Base-by-base conservation (phyloP, 345 rosid species). In the Cardamine occulta region DNA sequence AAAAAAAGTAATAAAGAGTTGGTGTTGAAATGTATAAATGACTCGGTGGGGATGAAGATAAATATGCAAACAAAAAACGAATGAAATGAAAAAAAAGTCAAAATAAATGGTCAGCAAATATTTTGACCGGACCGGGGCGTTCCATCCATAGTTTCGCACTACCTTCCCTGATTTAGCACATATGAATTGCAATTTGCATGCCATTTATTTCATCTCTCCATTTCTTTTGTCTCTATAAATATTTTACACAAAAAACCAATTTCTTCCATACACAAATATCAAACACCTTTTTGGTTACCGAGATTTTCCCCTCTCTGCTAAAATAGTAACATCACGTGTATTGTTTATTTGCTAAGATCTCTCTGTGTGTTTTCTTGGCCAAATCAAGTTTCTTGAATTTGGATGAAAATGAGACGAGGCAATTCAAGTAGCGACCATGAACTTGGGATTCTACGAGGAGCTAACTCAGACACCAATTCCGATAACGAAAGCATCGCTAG, bases 401-500 rank as follows among this genome's bases (percentile, higher is more conserved):
- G 4, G 57, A 69, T 29, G 21, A 66, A 64, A 17, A 78, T 78
- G 81, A 72, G 81, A 73, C 74, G 77, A 66, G 77, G 81, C 15
- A 78, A 44, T 72, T 78, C 77, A 39, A 31, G 69, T 66, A 51
- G 18, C 19, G 81, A 67, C 48, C 81, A 35, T 66, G 81, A 78
- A 52, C 78, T 72, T 44, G 81, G 81, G 48, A 78, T 78, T 17
- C 44, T 78, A 29, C 51, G 79, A 62, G 89, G 85, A 51, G 78
- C 83, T 37, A 64, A 75, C 67, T 83, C 85, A 3, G 94, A 90
- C 17, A 77, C 83, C 57, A 83, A 83, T 53, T 93, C 98, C 0
- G 93, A 93, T 53, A 80, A 90, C 1, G 96, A 93, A 62, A 89
- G 86, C 76, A 81, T 84, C 28, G 63, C 82, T 10, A 86, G 90